Evolutionary conservation across 257 asterid genomes (phyloP), one percentile per base, ranked within the genome.

Genomic region (Ocimum tenuiflorum): DNA sequence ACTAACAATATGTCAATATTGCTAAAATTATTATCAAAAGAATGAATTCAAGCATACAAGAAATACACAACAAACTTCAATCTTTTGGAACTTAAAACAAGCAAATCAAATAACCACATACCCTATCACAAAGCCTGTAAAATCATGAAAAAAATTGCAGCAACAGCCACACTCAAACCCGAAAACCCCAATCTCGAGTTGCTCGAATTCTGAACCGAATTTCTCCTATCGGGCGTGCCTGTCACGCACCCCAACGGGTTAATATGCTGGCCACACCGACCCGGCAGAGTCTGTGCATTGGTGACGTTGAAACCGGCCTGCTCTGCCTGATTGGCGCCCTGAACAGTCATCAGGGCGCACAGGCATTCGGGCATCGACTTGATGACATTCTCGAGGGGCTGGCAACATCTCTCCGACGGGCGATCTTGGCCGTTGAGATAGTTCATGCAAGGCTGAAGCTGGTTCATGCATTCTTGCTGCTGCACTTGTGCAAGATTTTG

Each of bases 241-340:
- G 79, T 77, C 39, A 91, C 75, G 71, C 96, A 91, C 10, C 96
- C 96, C n/a, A 88, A 61, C 4, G 88, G 95, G 58, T 91, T 88
- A 45, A 91, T 81, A 63, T 60, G 96, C 7, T 84, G 86, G 7
- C 96, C 97, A 4, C 97, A 91, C 33, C 90, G 72, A 20, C 84
- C 96, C 0, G 96, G 97, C 63, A 91, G 66, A 6, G 85, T 84
- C 20, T 88, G 96, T 6, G 92, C 96, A 17, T 85, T 74, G 4
- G 84, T 80, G 1, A 71, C 60, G 42, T 91, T 82, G 31, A 91
- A 78, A 3, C 97, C 96, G 0, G 95, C 83, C 54, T 58, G 79
- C 50, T 86, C 82, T 0, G 97, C 97, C 15, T 73, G 83, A 42
- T 81, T 79, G 31, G 95, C 77, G 6, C 97, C 97, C 6, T 71